Evolutionary conservation across 129 eudicot species (phyloP).

Genomic region (Glebionis coronaria): DNA sequence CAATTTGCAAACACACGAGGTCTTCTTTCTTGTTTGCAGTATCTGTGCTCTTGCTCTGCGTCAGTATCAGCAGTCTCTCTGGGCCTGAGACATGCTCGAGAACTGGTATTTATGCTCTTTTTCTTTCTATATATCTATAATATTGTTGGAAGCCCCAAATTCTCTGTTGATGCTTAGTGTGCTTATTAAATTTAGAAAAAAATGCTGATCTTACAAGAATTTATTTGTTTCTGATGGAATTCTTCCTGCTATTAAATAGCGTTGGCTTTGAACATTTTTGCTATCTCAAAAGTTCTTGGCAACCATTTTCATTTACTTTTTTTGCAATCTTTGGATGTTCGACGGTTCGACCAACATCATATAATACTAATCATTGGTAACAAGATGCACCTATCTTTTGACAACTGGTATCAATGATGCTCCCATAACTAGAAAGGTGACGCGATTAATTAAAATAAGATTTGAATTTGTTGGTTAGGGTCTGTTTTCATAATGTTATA

Average conservation of each 20-base stretch:
- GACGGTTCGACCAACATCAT: background rate
- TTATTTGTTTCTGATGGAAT: background rate
- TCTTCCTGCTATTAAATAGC: background rate
- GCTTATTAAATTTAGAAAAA: slow-evolving; percentile 8
- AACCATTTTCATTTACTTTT: background rate
- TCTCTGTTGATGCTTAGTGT: background rate
- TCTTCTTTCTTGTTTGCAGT: slow-evolving; percentile 80
- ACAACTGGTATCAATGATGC: slow-evolving; percentile 14
- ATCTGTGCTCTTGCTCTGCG: slow-evolving; percentile 62
- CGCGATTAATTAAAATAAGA: background rate
- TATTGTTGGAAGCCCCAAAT: background rate
- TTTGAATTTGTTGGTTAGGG: slow-evolving; percentile 8
- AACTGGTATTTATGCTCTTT: slow-evolving; percentile 47
- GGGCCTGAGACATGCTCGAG: slow-evolving; percentile 78
- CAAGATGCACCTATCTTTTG: slow-evolving; percentile 5
- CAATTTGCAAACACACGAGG: slow-evolving; percentile 67
- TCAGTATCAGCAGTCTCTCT: slow-evolving; percentile 53
- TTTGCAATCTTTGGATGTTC: background rate
- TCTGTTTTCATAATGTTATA: too few species aligned
- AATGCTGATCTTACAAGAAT: background rate
- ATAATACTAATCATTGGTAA: background rate
- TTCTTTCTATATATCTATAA: background rate
- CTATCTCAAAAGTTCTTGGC: slow-evolving; percentile 11
- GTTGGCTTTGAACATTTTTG: background rate
- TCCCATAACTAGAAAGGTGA: slow-evolving; percentile 15